Conservation (phyloP, 305 asterid genomes). For the Fraxinus greggii region DNA sequence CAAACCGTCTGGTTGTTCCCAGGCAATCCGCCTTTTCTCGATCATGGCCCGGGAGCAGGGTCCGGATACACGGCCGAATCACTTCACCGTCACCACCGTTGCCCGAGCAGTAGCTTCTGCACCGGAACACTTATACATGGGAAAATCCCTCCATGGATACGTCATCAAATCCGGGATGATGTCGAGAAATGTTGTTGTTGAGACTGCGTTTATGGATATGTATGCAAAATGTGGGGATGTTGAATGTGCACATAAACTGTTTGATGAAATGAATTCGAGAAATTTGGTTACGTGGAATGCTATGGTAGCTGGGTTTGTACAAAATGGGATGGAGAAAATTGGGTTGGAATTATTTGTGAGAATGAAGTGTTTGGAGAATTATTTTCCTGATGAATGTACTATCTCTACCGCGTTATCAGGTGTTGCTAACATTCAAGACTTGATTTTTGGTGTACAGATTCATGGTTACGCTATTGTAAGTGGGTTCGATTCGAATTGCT, state of each 20-base stretch:
- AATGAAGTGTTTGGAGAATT: conserved; percentile 31
- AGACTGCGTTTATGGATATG: conserved; percentile 32
- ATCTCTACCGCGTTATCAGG: conserved; percentile 34
- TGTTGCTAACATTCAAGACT: conserved; percentile 28
- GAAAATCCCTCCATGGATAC: conserved; percentile 31
- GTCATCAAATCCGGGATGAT: conserved; percentile 25
- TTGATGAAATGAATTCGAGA: conserved; percentile 38
- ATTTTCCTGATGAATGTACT: conserved; percentile 37
- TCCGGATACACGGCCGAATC: conserved; percentile 24
- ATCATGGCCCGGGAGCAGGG: conserved; percentile 25
- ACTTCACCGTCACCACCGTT: conserved; percentile 32
- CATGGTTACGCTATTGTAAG: conserved; percentile 33
- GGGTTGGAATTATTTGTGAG: conserved; percentile 34
- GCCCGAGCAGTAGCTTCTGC: conserved; percentile 39
- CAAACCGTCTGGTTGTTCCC: conserved; percentile 16
- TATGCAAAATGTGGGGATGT: conserved; percentile 32
- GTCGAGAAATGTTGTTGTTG: conserved; percentile 24
- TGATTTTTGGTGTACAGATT: conserved; percentile 33
- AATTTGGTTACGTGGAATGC: conserved; percentile 44
- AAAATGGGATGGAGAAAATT: conserved; percentile 27
- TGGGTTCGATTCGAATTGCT: conserved; percentile 30
- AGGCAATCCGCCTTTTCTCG: conserved; percentile 35
- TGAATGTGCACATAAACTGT: conserved; percentile 24
- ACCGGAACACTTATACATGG: conserved; percentile 28
- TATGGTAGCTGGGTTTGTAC: conserved; percentile 34